Percentiles rank a stretch among this genome's conserved stretches.
Conservation (phyloP, 352 stramenopile species). For the Phytophthora meadii region DNA sequence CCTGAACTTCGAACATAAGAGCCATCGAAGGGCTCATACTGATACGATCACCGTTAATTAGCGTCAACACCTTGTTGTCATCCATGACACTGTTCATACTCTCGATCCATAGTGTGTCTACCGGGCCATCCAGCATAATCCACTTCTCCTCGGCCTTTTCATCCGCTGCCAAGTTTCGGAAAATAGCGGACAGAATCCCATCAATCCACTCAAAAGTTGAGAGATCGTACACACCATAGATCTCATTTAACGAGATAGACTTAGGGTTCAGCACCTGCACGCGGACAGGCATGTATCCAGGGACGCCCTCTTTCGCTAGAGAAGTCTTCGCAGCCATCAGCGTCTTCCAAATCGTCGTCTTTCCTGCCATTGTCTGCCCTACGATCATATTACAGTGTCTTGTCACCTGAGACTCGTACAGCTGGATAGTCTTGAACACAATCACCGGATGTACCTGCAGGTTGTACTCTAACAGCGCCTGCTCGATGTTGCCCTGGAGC, state of each 20-base stretch:
- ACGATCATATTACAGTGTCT: slow-evolving; percentile 96
- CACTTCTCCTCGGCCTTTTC: slow-evolving; percentile 87
- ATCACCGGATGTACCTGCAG: slow-evolving; percentile 92
- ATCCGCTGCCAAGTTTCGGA: slow-evolving; percentile 76
- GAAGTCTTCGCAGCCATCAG: slow-evolving; percentile 75
- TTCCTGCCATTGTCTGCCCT: slow-evolving; percentile 91
- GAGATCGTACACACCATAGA: slow-evolving; percentile 92
- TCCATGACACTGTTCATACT: slow-evolving; percentile 93
- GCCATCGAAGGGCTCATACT: slow-evolving; percentile 88
- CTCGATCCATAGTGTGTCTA: slow-evolving; percentile 91
- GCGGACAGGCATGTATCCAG: slow-evolving; percentile 84
- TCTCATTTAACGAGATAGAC: slow-evolving; percentile 89
- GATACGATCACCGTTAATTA: slow-evolving; percentile 90
- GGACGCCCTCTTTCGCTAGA: slow-evolving; percentile 74
- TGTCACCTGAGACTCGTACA: slow-evolving; percentile 95
- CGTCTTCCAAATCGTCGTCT: slow-evolving; percentile 90
- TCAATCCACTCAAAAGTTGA: slow-evolving; percentile 90
- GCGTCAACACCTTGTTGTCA: slow-evolving; percentile 88
- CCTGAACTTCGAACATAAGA: slow-evolving; percentile 95
- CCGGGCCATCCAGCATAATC: slow-evolving; percentile 89
- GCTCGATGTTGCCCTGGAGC: slow-evolving; percentile 89
- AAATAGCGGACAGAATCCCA: slow-evolving; percentile 85
- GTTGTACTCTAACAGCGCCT: slow-evolving; percentile 83
- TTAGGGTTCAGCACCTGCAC: slow-evolving; percentile 91
- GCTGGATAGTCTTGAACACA: slow-evolving; percentile 95